Percentiles rank a stretch among this genome's conserved stretches.
Conservation (phyloP, 345 rosid genomes). For the Corymbia maculata region DNA sequence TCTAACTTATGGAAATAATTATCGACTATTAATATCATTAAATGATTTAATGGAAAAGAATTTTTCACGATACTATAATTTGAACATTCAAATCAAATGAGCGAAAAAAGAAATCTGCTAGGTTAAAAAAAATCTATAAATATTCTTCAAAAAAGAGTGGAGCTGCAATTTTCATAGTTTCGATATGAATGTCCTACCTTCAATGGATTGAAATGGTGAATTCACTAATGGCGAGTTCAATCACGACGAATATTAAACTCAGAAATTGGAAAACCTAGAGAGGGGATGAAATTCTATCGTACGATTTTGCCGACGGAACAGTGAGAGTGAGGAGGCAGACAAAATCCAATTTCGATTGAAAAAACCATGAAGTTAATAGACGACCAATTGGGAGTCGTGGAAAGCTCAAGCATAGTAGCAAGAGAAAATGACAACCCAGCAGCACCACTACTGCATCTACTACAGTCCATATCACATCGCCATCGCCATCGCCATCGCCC, state of each 20-base stretch:
- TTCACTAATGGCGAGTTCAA: too few species aligned
- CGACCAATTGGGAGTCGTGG: not conserved
- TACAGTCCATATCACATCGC: not conserved
- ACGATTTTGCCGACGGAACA: not conserved
- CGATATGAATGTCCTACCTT: not conserved
- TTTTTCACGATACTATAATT: not conserved
- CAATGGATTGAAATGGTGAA: not conserved
- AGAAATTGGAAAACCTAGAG: not conserved
- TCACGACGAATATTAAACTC: not conserved
- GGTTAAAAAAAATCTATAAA: fast-evolving
- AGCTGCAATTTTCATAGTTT: not conserved
- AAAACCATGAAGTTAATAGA: not conserved
- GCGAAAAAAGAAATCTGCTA: not conserved
- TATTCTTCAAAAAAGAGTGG: not conserved
- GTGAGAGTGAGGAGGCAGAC: not conserved
- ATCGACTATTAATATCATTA: not conserved
- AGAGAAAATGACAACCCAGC: not conserved
- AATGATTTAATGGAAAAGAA: not conserved
- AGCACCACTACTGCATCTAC: not conserved
- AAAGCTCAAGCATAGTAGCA: not conserved
- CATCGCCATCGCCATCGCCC: not conserved
- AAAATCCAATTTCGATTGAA: not conserved
- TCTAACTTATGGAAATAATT: not conserved
- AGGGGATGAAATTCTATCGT: not conserved
- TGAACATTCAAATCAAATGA: fast-evolving